These are phyloP conservation scores for Sarocladiaceae sp. DNA, from an alignment of 2,329 filamentous ascomycete genomes.

Conservation along the genomic window DNA sequence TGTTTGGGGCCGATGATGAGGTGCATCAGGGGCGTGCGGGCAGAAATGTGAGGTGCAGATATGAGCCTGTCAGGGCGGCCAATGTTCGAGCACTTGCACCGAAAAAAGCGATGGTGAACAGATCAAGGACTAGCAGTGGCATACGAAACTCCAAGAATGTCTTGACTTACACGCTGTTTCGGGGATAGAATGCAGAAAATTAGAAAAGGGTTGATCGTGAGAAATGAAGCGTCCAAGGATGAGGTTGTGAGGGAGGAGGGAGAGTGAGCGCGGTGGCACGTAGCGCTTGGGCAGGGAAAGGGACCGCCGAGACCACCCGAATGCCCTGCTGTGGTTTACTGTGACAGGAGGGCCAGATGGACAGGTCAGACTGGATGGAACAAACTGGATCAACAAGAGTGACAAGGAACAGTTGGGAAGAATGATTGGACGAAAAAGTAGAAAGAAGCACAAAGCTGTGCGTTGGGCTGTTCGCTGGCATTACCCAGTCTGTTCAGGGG, in stretches of 20 bases:
- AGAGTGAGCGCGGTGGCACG: not conserved
- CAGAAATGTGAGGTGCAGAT: slow-evolving; percentile 3
- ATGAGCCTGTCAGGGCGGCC: too few relatives aligned
- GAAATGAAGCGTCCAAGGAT: not conserved
- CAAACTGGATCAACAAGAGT: not conserved
- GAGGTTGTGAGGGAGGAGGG: not conserved
- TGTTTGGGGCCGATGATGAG: slow-evolving; percentile 6
- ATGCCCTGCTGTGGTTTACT: too few relatives aligned
- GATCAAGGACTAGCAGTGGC: too few relatives aligned
- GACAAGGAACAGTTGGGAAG: not conserved
- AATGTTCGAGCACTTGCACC: too few relatives aligned
- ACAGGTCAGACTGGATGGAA: not conserved
- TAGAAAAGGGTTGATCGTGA: not conserved
- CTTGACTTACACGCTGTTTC: slow-evolving; percentile 3
- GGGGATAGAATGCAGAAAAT: not conserved
- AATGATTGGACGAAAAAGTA: not conserved
- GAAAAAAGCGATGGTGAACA: too few relatives aligned
- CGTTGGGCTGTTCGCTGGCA: slow-evolving; percentile 1
- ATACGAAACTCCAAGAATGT: too few relatives aligned
- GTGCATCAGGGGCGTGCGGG: slow-evolving; percentile 8
- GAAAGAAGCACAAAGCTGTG: not conserved
- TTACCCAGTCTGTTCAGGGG: slow-evolving; percentile 7
- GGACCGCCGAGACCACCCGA: not conserved
- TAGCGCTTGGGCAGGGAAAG: not conserved
- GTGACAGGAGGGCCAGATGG: not conserved